Conservation (phyloP, 2,329 filamentous ascomycete species). For the Apiospora aurea region DNA sequence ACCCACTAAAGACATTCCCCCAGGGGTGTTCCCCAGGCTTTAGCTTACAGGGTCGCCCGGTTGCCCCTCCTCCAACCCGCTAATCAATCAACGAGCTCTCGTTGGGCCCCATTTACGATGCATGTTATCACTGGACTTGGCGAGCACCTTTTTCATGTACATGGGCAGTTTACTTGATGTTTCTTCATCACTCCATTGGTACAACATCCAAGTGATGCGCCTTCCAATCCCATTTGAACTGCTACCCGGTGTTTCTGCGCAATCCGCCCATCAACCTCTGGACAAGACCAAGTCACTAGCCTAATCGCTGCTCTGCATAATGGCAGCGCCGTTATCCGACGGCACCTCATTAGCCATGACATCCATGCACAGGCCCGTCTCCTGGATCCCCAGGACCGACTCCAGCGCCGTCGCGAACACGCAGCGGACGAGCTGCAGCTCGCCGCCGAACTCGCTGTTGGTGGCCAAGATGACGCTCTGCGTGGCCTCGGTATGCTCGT, state of each 20-base stretch:
- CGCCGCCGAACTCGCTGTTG: conserved; percentile 25
- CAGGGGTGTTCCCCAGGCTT: background rate
- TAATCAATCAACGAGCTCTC: too few species aligned
- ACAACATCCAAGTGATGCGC: background rate
- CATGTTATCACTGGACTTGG: background rate
- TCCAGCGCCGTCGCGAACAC: conserved; percentile 21
- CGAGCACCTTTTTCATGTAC: background rate
- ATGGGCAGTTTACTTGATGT: background rate
- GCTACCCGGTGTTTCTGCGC: background rate
- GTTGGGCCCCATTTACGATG: too few species aligned
- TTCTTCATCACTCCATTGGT: background rate
- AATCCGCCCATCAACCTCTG: background rate
- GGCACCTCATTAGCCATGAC: background rate
- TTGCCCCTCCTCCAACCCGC: background rate
- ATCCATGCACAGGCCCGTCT: conserved; percentile 26
- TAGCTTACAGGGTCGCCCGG: background rate
- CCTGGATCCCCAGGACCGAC: background rate
- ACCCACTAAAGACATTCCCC: background rate
- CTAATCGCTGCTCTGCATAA: background rate
- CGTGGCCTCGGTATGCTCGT: conserved; percentile 24
- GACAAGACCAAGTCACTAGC: background rate
- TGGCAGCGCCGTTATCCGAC: background rate
- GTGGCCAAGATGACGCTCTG: conserved; percentile 26
- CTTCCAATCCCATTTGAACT: background rate
- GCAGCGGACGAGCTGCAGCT: conserved; percentile 15